Evolutionary conservation across 805 yeast genomes (phyloP).

Genomic region (Phaffomyces antillensis): DNA sequence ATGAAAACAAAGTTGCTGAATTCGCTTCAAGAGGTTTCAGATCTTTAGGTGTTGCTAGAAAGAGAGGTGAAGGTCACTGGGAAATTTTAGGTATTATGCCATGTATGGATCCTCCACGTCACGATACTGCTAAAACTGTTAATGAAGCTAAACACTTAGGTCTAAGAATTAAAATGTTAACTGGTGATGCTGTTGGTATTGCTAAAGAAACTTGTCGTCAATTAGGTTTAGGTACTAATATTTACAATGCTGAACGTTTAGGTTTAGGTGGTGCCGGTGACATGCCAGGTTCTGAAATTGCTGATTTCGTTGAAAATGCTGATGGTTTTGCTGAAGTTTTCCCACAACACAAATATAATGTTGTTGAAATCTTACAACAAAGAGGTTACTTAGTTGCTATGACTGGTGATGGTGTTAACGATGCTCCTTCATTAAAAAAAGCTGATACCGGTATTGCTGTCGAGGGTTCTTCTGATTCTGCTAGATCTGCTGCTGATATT

Average conservation of each 20-base stretch:
- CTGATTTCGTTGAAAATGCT: constrained; percentile 95
- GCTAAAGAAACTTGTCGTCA: constrained; percentile 98
- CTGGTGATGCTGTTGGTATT: constrained; percentile 99
- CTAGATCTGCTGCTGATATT: constrained; percentile 94
- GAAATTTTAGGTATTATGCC: constrained; percentile 97
- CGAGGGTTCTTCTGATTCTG: constrained; percentile 97
- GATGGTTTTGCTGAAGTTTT: constrained; percentile 98
- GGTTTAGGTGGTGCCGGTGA: constrained; percentile 92
- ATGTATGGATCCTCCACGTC: constrained; percentile 98
- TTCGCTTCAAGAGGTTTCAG: constrained; percentile 98
- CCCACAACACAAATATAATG: constrained; percentile 97
- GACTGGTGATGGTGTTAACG: constrained; percentile 99
- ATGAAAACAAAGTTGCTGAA: constrained; percentile 95
- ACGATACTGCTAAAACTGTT: constrained; percentile 93
- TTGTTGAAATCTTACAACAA: constrained; percentile 90
- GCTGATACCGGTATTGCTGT: constrained; percentile 97
- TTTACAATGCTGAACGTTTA: constrained; percentile 93
- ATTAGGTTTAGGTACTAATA: constrained; percentile 93
- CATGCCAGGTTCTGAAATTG: constrained; percentile 96
- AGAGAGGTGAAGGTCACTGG: constrained; percentile 98
- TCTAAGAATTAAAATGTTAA: constrained; percentile 94
- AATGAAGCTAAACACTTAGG: constrained; percentile 86
- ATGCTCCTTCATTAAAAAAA: constrained; percentile 95
- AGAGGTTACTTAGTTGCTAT: constrained; percentile 97
- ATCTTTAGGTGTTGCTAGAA: constrained; percentile 97